A percentile compares a stretch with the other conserved stretches of the same genome.
phyloP scores from a whole-genome alignment of 768 basidiomycete genomes.

The Suillus occidentalis region DNA sequence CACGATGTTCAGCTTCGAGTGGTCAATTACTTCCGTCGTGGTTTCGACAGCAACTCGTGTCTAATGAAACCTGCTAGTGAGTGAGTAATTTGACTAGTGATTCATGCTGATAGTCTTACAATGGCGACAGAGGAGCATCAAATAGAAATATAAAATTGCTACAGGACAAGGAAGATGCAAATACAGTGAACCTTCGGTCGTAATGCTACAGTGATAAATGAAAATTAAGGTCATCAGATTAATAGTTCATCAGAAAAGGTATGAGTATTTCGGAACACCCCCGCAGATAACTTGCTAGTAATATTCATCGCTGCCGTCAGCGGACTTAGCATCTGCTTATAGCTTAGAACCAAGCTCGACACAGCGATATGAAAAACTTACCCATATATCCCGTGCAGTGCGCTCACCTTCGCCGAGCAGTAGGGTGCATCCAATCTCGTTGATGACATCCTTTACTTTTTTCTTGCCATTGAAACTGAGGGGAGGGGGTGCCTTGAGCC shows the following conservation, averaged over 20 bases:
- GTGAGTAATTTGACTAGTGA: neutral
- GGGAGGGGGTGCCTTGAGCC: slow-evolving; percentile 7
- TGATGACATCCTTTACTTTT: neutral
- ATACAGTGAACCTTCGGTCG: neutral
- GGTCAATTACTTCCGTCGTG: neutral
- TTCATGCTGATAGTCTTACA: neutral
- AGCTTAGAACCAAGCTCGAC: neutral
- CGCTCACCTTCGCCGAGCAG: neutral
- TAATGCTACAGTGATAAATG: neutral
- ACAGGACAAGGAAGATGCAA: neutral
- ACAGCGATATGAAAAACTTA: slow-evolving; percentile 3
- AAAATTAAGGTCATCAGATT: neutral
- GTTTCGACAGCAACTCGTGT: neutral
- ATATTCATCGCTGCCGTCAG: slow-evolving; percentile 7
- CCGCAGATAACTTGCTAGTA: slow-evolving; percentile 15
- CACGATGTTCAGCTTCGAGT: neutral
- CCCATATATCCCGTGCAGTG: neutral
- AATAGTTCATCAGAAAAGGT: neutral
- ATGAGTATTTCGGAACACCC: neutral
- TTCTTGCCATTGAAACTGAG: neutral
- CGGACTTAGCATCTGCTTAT: neutral
- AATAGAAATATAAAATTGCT: neutral
- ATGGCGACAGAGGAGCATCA: neutral
- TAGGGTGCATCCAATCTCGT: neutral
- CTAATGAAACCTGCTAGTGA: neutral